These are phyloP conservation scores for Scleromitrula shiraiana DNA, from an alignment of 2,329 filamentous ascomycete genomes.

Conservation along the genomic window DNA sequence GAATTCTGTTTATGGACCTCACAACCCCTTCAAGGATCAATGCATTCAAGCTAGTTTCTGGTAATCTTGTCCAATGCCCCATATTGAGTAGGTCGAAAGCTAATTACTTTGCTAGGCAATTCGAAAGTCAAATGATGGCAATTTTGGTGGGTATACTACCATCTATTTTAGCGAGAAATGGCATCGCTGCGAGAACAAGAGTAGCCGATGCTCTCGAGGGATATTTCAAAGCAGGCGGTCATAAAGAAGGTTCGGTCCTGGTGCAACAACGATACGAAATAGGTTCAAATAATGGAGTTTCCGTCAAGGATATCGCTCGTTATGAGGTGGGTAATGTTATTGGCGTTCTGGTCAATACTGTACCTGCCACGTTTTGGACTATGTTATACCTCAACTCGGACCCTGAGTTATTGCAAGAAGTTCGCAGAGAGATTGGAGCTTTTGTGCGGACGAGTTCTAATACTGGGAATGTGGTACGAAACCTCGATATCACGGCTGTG, in stretches of 20 bases:
- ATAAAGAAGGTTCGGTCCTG: constrained; percentile 33
- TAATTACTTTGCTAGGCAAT: not conserved
- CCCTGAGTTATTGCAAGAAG: constrained; percentile 23
- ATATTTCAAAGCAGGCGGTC: constrained; percentile 35
- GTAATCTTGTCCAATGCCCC: too few relatives aligned
- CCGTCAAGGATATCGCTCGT: constrained; percentile 32
- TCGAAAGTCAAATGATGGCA: not conserved
- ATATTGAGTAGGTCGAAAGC: too few relatives aligned
- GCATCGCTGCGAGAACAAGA: too few relatives aligned
- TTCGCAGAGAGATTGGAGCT: constrained; percentile 25
- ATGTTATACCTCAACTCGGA: constrained; percentile 33
- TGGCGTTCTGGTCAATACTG: constrained; percentile 35
- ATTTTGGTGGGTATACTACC: constrained; percentile 9
- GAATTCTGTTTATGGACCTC: not conserved
- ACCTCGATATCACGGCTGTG: constrained; percentile 1
- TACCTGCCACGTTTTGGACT: constrained; percentile 35
- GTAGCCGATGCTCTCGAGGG: too few relatives aligned
- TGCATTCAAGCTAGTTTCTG: not conserved
- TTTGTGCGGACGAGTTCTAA: too few relatives aligned
- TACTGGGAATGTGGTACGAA: not conserved
- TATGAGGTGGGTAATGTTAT: constrained; percentile 36
- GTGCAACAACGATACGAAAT: constrained; percentile 31
- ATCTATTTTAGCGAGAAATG: constrained; percentile 18
- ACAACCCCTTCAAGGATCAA: not conserved
- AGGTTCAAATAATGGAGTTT: constrained; percentile 29